phyloP scores from a whole-genome alignment of 1,284 basidiomycete genomes.

The Apiotrichum montevideense region DNA sequence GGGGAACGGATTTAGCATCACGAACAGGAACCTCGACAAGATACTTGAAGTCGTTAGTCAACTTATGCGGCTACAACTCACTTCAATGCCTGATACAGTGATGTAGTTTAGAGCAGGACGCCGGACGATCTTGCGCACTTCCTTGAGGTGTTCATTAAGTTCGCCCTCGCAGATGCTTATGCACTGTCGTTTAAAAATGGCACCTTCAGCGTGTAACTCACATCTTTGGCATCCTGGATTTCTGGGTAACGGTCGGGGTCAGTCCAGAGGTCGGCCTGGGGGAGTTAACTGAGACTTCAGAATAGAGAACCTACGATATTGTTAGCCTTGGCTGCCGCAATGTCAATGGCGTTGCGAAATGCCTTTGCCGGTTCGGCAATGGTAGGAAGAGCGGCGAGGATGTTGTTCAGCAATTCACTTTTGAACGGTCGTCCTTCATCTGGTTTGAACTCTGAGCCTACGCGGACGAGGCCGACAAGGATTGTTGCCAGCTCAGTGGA shows the following conservation, averaged over 20 bases:
- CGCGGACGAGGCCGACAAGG: conserved; percentile 66
- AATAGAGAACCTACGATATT: conserved; percentile 48
- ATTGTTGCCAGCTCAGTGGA: conserved; percentile 76
- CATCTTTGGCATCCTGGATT: conserved; percentile 54
- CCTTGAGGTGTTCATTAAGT: conserved; percentile 67
- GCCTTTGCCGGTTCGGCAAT: conserved; percentile 56
- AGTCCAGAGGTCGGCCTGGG: conserved; percentile 60
- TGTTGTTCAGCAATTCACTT: conserved; percentile 63
- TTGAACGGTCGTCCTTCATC: conserved; percentile 56
- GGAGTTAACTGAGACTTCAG: not conserved
- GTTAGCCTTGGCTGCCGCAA: conserved; percentile 63
- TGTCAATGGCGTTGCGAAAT: conserved; percentile 58
- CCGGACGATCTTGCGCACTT: conserved; percentile 64
- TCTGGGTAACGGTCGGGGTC: conserved; percentile 65
- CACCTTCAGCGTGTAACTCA: conserved; percentile 16
- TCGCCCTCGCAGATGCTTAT: conserved; percentile 57
- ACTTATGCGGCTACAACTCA: conserved; percentile 37
- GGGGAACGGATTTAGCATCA: conserved; percentile 68
- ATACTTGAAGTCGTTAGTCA: conserved; percentile 50
- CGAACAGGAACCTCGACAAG: conserved; percentile 69
- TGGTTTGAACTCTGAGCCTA: conserved; percentile 62
- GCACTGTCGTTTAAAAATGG: conserved; percentile 20
- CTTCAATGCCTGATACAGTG: conserved; percentile 64
- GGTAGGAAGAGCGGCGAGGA: conserved; percentile 63
- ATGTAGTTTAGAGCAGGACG: conserved; percentile 72